Conservation (phyloP, 768 basidiomycete genomes). For the Lactarius hatsudake region DNA sequence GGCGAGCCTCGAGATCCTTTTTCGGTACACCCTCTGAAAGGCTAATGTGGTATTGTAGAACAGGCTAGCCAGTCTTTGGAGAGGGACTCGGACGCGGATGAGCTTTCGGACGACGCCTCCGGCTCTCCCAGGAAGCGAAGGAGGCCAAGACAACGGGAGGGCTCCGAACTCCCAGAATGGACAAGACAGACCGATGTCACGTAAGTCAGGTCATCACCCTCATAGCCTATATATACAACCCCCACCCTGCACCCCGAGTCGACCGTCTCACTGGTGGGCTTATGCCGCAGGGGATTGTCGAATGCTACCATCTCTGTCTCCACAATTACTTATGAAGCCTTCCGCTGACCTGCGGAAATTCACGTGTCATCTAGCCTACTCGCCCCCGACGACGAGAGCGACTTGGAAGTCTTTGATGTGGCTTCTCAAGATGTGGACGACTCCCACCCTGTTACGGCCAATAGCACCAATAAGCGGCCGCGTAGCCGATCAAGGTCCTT, state of each 20-base stretch:
- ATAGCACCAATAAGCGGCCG: slow-evolving; percentile 35
- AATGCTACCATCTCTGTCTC: neutral
- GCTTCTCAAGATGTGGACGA: slow-evolving; percentile 24
- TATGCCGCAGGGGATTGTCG: neutral
- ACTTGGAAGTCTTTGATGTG: slow-evolving; percentile 41
- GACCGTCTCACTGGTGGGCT: neutral
- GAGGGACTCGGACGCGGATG: slow-evolving; percentile 30
- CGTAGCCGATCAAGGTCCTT: slow-evolving; percentile 69
- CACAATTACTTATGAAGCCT: neutral
- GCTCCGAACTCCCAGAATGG: slow-evolving; percentile 25
- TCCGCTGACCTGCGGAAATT: neutral
- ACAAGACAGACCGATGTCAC: slow-evolving; percentile 20
- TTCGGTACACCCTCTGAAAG: neutral
- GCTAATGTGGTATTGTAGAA: slow-evolving; percentile 14
- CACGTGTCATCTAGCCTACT: slow-evolving; percentile 33
- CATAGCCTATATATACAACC: neutral
- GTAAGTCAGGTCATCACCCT: slow-evolving; percentile 14
- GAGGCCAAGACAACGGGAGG: slow-evolving; percentile 20
- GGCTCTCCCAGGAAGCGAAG: slow-evolving; percentile 25
- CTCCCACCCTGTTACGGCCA: slow-evolving; percentile 35
- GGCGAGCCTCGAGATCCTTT: slow-evolving; percentile 39
- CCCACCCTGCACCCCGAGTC: neutral
- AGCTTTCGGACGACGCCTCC: slow-evolving; percentile 10
- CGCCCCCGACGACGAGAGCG: slow-evolving; percentile 47
- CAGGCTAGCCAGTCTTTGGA: slow-evolving; percentile 10